Evolutionary conservation across 169 alveolate species (phyloP).

Genomic region (Cryptosporidium parvum): DNA sequence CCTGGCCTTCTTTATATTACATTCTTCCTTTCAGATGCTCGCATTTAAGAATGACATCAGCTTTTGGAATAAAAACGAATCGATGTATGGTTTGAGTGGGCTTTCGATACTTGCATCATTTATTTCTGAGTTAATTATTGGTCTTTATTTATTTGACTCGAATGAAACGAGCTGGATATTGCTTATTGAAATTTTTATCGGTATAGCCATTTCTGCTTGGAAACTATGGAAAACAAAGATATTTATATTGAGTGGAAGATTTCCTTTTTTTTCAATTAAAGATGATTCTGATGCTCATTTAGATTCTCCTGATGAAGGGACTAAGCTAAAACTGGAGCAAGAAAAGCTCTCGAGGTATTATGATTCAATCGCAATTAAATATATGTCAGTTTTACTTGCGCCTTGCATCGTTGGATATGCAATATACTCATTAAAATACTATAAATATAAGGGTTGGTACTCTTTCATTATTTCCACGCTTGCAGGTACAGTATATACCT

Average conservation of each 20-base stretch:
- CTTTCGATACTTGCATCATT: conserved; percentile 89
- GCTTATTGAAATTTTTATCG: conserved; percentile 90
- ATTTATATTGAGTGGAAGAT: conserved; percentile 81
- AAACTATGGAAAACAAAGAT: conserved; percentile 94
- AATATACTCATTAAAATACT: conserved; percentile 89
- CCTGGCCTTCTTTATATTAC: conserved; percentile 85
- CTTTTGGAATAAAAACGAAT: conserved; percentile 94
- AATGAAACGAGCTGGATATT: conserved; percentile 93
- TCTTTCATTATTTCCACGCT: conserved; percentile 92
- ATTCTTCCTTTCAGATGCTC: conserved; percentile 89
- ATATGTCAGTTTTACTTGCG: conserved; percentile 88
- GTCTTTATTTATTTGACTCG: conserved; percentile 92
- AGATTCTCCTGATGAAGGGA: conserved; percentile 21
- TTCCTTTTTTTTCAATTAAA: conserved; percentile 88
- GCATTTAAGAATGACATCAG: conserved; percentile 94
- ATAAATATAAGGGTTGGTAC: conserved; percentile 95
- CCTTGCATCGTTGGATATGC: conserved; percentile 92
- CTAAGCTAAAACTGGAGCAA: neutral
- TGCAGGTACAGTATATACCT: conserved; percentile 93
- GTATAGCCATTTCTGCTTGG: conserved; percentile 92
- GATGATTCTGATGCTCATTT: conserved; percentile 38
- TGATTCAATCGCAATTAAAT: conserved; percentile 91
- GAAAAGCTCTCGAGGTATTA: conserved; percentile 87
- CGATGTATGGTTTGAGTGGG: conserved; percentile 95
- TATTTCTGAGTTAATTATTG: conserved; percentile 90